Evolutionary conservation across 2,329 filamentous ascomycete genomes (phyloP).

Genomic region (Beauveria sp.): DNA sequence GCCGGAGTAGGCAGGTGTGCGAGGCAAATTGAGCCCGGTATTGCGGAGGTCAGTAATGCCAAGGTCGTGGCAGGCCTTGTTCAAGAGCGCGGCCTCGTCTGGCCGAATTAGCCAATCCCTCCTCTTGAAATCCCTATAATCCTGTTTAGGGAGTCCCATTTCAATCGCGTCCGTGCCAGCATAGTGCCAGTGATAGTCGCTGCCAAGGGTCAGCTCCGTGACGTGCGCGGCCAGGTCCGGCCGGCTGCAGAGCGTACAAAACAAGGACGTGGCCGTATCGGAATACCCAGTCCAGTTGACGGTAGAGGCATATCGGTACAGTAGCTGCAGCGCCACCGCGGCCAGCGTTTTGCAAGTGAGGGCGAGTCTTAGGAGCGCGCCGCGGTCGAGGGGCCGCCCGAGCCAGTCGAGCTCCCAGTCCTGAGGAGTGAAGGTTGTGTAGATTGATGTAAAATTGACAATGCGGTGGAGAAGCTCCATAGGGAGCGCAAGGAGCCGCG

Average conservation of each 20-base stretch:
- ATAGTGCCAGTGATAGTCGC: background rate
- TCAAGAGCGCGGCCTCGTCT: background rate
- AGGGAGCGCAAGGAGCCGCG: background rate
- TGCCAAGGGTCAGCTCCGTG: background rate
- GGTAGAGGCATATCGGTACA: background rate
- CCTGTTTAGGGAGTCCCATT: too few relatives aligned
- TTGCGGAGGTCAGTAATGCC: background rate
- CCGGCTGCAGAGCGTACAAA: background rate
- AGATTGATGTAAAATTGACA: background rate
- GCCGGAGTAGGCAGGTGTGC: too few relatives aligned
- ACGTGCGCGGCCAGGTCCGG: background rate
- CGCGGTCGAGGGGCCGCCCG: background rate
- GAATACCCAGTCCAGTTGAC: background rate
- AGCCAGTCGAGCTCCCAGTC: background rate
- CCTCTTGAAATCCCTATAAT: too few relatives aligned
- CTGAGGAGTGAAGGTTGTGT: background rate
- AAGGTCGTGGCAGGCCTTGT: background rate
- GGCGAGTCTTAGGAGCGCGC: background rate
- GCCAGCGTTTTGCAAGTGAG: background rate
- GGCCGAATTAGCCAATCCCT: background rate
- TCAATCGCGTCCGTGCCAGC: rapidly evolving
- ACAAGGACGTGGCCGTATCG: background rate
- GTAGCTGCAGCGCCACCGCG: background rate
- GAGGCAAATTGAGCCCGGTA: too few relatives aligned
- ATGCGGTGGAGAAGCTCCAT: background rate